Evolutionary conservation across 331 rosid genomes (phyloP).

Genomic region (Rhamnella rubrinervis): DNA sequence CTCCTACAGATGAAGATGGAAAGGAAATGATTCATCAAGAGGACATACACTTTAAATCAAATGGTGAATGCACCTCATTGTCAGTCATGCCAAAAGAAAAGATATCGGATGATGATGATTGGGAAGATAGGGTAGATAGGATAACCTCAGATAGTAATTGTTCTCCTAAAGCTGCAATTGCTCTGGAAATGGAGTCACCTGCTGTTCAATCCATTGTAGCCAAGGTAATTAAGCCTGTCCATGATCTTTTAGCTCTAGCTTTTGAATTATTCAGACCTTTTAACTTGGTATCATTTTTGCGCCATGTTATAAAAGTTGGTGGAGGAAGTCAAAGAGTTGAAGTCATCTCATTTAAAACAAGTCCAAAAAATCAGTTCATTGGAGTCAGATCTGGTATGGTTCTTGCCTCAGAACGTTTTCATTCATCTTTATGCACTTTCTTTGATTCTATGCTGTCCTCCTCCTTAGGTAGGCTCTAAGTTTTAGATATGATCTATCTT

Average conservation of each 20-base stretch:
- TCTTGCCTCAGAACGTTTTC: not conserved
- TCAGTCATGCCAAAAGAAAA: not conserved
- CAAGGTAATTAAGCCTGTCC: conserved; percentile 26
- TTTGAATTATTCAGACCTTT: not conserved
- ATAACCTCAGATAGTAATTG: not conserved
- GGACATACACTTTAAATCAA: conserved; percentile 10
- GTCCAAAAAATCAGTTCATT: conserved; percentile 29
- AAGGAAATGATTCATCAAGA: conserved; percentile 16
- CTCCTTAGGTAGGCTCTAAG: not conserved
- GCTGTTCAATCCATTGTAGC: conserved; percentile 12
- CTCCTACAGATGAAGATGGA: conserved; percentile 6
- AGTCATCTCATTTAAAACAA: conserved; percentile 31
- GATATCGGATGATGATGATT: not conserved
- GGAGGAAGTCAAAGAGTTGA: conserved; percentile 37
- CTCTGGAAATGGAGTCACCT: conserved; percentile 19
- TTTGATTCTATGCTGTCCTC: not conserved
- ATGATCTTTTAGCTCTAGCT: conserved; percentile 4
- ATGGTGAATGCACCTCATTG: conserved; percentile 14
- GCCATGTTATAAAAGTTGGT: conserved; percentile 24
- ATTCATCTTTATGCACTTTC: not conserved
- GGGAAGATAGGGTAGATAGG: not conserved
- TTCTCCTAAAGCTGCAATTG: conserved; percentile 18
- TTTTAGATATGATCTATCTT: not conserved
- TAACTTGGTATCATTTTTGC: conserved; percentile 7
- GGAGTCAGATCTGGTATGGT: conserved; percentile 49